Percentiles rank a stretch among this genome's conserved stretches.
Conservation (phyloP, 495 filamentous ascomycete species). For the Pseudevernia furfuracea region DNA sequence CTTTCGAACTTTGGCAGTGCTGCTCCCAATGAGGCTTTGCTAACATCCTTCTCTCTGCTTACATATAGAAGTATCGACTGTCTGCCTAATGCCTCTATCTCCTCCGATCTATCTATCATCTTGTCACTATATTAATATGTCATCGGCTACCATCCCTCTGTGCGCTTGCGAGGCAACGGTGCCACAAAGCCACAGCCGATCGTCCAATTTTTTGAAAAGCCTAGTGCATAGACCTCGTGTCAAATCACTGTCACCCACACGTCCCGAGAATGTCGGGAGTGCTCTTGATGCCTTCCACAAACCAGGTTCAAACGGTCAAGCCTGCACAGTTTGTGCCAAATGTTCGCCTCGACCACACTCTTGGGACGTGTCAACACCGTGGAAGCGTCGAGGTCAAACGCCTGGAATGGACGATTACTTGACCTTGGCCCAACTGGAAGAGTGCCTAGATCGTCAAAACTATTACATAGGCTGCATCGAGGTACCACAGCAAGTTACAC, state of each 20-base stretch:
- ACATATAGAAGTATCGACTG: conserved; percentile 1
- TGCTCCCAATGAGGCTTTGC: conserved; percentile 14
- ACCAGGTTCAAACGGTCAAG: conserved; percentile 2
- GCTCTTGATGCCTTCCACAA: conserved; percentile 6
- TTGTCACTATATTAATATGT: background rate
- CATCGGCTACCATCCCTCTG: background rate
- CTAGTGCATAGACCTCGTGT: conserved; percentile 13
- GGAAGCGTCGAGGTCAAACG: conserved; percentile 23
- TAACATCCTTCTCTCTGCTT: background rate
- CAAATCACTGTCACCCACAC: conserved; percentile 7
- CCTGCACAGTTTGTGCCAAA: conserved; percentile 2
- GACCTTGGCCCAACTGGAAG: conserved; percentile 23
- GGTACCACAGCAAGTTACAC: conserved; percentile 16
- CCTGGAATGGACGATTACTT: conserved; percentile 25
- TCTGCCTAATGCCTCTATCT: background rate
- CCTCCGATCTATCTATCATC: background rate
- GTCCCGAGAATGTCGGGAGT: conserved; percentile 5
- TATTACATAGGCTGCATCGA: conserved; percentile 15
- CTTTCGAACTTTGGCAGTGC: conserved; percentile 11
- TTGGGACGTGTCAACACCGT: conserved; percentile 5
- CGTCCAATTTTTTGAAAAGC: conserved; percentile 12
- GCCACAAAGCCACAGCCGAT: background rate
- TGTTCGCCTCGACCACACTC: conserved; percentile 1
- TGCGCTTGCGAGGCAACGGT: background rate
- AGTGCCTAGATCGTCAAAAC: conserved; percentile 19